Evolutionary conservation across 2,329 filamentous ascomycete species (phyloP).

Genomic region (Neofusicoccum sp.): DNA sequence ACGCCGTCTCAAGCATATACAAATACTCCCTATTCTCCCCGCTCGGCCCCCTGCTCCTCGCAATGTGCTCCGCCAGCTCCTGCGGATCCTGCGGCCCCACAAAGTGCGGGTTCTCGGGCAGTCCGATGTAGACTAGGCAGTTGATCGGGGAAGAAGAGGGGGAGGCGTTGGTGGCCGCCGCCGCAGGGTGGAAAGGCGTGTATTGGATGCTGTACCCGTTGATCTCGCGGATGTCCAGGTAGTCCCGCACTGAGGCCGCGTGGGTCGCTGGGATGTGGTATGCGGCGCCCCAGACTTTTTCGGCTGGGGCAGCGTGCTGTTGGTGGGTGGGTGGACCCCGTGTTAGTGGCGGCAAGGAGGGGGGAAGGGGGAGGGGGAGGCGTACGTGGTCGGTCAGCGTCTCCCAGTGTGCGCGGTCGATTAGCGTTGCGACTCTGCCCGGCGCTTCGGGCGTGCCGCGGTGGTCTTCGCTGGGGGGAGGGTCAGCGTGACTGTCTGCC

Average conservation of each 20-base stretch:
- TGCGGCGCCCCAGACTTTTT: constrained; percentile 84
- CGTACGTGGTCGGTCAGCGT: constrained; percentile 67
- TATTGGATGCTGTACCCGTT: constrained; percentile 96
- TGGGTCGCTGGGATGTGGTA: constrained; percentile 76
- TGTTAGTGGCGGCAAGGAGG: too few species aligned
- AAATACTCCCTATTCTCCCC: constrained; percentile 91
- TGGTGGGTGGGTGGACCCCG: constrained; percentile 53
- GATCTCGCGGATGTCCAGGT: constrained; percentile 95
- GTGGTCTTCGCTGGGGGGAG: constrained; percentile 76
- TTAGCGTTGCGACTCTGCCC: constrained; percentile 90
- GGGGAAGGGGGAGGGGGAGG: background rate
- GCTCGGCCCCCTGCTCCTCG: constrained; percentile 75
- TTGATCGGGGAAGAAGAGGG: constrained; percentile 38
- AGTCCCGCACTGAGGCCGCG: constrained; percentile 80
- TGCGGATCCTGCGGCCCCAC: constrained; percentile 80
- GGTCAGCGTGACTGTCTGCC: background rate
- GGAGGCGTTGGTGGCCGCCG: constrained; percentile 30
- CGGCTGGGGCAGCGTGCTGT: constrained; percentile 51
- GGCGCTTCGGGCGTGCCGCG: constrained; percentile 86
- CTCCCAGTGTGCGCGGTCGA: constrained; percentile 82
- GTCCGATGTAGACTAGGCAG: constrained; percentile 89
- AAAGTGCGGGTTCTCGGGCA: constrained; percentile 92
- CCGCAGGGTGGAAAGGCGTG: constrained; percentile 74
- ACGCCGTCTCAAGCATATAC: constrained; percentile 73
- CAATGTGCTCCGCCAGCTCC: constrained; percentile 78